A percentile compares a stretch with the other conserved stretches of the same genome.
phyloP scores from a whole-genome alignment of 345 rosid genomes.

The Leavenworthia alabamica region DNA sequence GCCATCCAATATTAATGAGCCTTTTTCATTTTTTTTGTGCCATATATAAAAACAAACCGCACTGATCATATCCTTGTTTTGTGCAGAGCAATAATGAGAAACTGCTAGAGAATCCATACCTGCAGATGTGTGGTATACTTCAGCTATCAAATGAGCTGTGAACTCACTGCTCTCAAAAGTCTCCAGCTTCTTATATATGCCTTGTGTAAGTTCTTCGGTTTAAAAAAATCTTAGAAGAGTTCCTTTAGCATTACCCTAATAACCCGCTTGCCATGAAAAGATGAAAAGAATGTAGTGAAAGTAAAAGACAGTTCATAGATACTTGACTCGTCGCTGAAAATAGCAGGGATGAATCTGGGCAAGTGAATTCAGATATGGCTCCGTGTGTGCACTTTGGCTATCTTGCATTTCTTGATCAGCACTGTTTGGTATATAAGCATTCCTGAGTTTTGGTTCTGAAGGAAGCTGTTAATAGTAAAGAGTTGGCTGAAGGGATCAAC shows the following conservation, averaged over 20 bases:
- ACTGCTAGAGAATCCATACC: constrained; percentile 89
- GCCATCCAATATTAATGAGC: background rate
- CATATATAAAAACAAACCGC: background rate
- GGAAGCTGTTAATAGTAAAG: constrained; percentile 15
- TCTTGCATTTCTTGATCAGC: background rate
- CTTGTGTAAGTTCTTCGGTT: constrained; percentile 10
- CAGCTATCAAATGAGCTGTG: constrained; percentile 70
- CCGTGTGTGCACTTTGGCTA: background rate
- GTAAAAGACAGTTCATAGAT: constrained; percentile 12
- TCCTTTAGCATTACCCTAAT: background rate
- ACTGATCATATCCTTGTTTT: constrained; percentile 4
- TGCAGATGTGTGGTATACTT: constrained; percentile 97
- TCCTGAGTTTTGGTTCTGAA: constrained; percentile 7
- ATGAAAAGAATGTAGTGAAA: constrained; percentile 8
- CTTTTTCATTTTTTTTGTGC: background rate
- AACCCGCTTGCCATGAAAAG: background rate
- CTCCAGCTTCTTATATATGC: constrained; percentile 20
- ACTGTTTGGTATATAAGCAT: background rate
- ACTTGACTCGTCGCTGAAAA: constrained; percentile 13
- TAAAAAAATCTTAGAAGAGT: constrained; percentile 17
- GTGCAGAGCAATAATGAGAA: constrained; percentile 95
- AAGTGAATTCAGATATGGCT: constrained; percentile 8
- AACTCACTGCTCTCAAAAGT: constrained; percentile 13
- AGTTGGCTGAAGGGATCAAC: constrained; percentile 1
- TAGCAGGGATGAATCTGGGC: constrained; percentile 4